phyloP scores from a whole-genome alignment of 495 filamentous ascomycete species.

The Elasticomyces elasticus region DNA sequence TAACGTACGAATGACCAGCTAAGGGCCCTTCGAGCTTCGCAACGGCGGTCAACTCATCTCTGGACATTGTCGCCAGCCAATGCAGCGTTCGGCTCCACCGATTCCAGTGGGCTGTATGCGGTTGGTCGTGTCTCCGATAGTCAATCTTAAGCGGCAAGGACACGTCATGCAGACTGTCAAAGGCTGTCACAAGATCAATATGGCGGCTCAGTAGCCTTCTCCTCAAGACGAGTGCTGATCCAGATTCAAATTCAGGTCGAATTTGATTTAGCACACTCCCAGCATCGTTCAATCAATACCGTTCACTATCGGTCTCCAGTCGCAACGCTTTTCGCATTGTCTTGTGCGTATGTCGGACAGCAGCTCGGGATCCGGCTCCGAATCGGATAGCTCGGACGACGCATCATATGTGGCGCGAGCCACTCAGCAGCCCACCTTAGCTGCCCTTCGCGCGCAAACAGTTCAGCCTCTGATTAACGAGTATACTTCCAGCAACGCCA shows the following conservation, averaged over 20 bases:
- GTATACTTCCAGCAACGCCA: too few relatives aligned
- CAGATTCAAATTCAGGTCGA: background rate
- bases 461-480: background rate
- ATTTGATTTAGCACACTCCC: background rate
- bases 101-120: too few relatives aligned
- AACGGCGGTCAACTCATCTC: too few relatives aligned
- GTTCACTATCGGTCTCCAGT: background rate
- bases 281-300: background rate
- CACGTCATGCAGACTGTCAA: background rate
- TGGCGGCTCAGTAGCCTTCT: background rate
- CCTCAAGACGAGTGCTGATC: background rate
- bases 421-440: background rate
- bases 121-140: too few relatives aligned
- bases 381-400: background rate
- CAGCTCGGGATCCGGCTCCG: background rate
- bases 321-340: background rate
- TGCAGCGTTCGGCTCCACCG: too few relatives aligned
- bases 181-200: background rate
- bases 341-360: background rate
- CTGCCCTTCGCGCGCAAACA: background rate
- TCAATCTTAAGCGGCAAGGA: too few relatives aligned
- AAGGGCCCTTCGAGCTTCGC: too few relatives aligned
- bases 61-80: too few relatives aligned
- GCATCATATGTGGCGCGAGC: constrained; percentile 1
- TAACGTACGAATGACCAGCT: too few relatives aligned